phyloP scores from a whole-genome alignment of 345 rosid genomes.

The Leavenworthia alabamica region DNA sequence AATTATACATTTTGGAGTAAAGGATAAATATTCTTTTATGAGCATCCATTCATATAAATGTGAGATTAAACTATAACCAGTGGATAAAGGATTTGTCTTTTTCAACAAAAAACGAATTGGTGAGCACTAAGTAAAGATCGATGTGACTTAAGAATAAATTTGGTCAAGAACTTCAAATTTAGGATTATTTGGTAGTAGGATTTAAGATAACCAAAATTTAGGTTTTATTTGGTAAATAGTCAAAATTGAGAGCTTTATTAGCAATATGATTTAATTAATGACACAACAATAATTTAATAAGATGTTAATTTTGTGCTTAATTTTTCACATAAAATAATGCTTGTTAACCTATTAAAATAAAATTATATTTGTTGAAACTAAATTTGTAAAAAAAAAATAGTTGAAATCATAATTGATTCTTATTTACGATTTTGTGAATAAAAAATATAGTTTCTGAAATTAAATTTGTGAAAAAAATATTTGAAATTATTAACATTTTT shows the following conservation, averaged over 20 bases:
- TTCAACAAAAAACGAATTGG: constrained; percentile 16
- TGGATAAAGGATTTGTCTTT: constrained; percentile 14
- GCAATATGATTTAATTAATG: neutral
- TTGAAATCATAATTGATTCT: too few species aligned
- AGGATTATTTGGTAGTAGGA: neutral
- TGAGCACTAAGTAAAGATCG: constrained; percentile 18
- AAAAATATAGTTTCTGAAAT: too few species aligned
- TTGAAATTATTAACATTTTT: too few species aligned
- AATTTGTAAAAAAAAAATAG: too few species aligned
- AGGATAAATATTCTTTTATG: neutral
- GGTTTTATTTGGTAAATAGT: neutral
- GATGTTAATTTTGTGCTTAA: neutral
- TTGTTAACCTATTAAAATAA: too few species aligned
- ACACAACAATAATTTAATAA: neutral
- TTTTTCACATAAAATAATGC: neutral
- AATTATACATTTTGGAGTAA: neutral
- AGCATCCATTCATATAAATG: neutral
- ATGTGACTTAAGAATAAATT: too few species aligned
- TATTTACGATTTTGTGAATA: too few species aligned
- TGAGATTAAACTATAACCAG: neutral
- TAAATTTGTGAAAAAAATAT: too few species aligned
- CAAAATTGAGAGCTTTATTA: neutral
- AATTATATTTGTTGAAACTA: too few species aligned
- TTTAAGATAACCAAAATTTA: neutral
- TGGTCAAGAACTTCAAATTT: too few species aligned